Evolutionary conservation across 495 filamentous ascomycete genomes (phyloP).

Genomic region (Glonium stellatum): DNA sequence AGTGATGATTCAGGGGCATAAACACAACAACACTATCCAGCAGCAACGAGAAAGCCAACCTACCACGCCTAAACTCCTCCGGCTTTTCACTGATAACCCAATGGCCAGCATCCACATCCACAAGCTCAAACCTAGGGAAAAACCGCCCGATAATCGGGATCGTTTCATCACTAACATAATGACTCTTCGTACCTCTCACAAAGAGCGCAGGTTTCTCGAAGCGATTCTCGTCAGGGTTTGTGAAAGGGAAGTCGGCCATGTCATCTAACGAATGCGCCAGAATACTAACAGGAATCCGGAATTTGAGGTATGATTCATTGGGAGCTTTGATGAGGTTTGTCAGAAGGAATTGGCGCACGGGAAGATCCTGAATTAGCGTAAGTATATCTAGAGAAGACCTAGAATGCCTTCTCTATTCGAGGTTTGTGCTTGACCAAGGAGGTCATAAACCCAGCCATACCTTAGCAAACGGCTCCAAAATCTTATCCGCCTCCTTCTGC

Average conservation of each 20-base stretch:
- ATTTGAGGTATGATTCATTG: slow-evolving; percentile 39
- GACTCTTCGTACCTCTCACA: slow-evolving; percentile 72
- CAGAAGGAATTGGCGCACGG: slow-evolving; percentile 85
- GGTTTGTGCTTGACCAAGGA: too few species aligned
- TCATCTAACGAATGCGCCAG: slow-evolving; percentile 53
- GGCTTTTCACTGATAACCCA: slow-evolving; percentile 95
- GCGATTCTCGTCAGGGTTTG: slow-evolving; percentile 49
- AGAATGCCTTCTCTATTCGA: too few species aligned
- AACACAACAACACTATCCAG: not conserved
- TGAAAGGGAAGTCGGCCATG: slow-evolving; percentile 84
- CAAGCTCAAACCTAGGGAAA: slow-evolving; percentile 74
- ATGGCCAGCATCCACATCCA: slow-evolving; percentile 82
- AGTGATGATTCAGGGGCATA: slow-evolving; percentile 7
- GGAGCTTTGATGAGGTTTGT: slow-evolving; percentile 65
- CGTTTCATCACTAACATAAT: slow-evolving; percentile 82
- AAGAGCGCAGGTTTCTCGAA: slow-evolving; percentile 77
- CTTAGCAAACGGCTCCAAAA: slow-evolving; percentile 69
- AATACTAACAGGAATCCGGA: slow-evolving; percentile 55
- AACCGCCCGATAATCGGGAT: slow-evolving; percentile 81
- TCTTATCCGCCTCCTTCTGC: slow-evolving; percentile 71
- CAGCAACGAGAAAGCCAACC: slow-evolving; percentile 22
- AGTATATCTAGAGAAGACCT: not conserved
- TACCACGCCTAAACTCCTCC: slow-evolving; percentile 75
- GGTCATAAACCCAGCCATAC: slow-evolving; percentile 34
- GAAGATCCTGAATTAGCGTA: slow-evolving; percentile 45